phyloP scores from a whole-genome alignment of 2,329 filamentous ascomycete genomes.

The Clarireedia monteithiana region DNA sequence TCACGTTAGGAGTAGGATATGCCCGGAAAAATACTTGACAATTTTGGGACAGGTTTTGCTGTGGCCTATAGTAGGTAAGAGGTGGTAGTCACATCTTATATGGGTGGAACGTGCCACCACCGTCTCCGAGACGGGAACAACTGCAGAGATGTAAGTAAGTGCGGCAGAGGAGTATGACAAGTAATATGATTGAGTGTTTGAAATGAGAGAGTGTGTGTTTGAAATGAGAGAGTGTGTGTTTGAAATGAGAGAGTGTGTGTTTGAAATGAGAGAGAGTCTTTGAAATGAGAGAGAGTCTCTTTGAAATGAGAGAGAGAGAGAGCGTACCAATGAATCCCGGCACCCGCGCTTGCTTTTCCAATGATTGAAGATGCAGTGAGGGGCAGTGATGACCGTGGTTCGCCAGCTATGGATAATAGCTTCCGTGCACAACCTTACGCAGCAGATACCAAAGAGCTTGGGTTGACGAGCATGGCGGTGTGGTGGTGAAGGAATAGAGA shows the following conservation, averaged over 20 bases:
- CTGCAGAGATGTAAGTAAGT: neutral
- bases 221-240: too few species aligned
- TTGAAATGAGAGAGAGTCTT: neutral
- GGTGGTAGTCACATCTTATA: neutral
- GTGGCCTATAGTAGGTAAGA: constrained; percentile 1
- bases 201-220: too few species aligned
- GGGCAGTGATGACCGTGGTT: neutral
- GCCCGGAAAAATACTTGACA: constrained; percentile 1
- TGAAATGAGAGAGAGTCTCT: too few species aligned
- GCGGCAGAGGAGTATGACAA: neutral
- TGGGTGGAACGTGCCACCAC: constrained; percentile 1
- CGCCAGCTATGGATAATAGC: neutral
- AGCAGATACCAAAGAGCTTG: neutral
- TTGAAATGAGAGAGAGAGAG: too few species aligned
- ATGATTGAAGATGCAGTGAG: neutral
- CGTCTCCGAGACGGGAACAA: neutral
- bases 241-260: neutral
- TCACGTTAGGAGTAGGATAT: neutral
- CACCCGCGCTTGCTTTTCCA: constrained; percentile 4
- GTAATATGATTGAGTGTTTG: neutral
- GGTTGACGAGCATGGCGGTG: neutral
- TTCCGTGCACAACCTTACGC: constrained; percentile 2
- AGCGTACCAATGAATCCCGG: neutral
- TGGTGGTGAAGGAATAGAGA: neutral
- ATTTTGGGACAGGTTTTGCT: neutral